These are phyloP conservation scores for Kwoniella mangroviensis DNA, from an alignment of 768 basidiomycete species.

Conservation along the genomic window DNA sequence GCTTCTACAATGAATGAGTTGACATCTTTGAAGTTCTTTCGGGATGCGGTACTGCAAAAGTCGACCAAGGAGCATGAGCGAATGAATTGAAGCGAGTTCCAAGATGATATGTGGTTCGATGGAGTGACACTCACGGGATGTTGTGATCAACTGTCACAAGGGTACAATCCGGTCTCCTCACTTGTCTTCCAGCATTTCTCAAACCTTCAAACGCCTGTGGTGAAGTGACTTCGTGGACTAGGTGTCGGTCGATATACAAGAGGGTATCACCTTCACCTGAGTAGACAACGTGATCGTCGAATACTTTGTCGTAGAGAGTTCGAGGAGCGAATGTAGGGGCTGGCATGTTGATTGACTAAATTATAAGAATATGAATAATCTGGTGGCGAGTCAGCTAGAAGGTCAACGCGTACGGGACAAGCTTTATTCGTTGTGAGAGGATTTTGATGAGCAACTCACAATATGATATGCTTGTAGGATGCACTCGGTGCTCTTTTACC, in stretches of 20 bases:
- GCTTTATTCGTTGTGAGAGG: neutral
- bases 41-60: conserved; percentile 66
- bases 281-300: conserved; percentile 94
- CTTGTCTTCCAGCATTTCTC: conserved; percentile 74
- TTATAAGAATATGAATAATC: neutral
- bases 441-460: conserved; percentile 7
- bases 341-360: conserved; percentile 61
- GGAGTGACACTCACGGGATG: conserved; percentile 68
- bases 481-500: neutral
- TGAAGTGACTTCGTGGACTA: conserved; percentile 90
- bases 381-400: conserved; percentile 22
- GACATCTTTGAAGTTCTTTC: conserved; percentile 75
- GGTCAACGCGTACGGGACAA: neutral
- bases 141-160: conserved; percentile 88
- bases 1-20: conserved; percentile 78
- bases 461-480: neutral
- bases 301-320: conserved; percentile 97
- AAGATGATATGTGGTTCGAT: neutral
- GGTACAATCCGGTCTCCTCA: conserved; percentile 85
- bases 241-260: conserved; percentile 63
- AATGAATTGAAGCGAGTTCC: neutral
- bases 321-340: conserved; percentile 68
- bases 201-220: conserved; percentile 91
- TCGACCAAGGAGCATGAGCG: neutral
- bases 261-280: conserved; percentile 58